Evolutionary conservation across 805 yeast genomes (phyloP).

Genomic region (Candida boleticola): DNA sequence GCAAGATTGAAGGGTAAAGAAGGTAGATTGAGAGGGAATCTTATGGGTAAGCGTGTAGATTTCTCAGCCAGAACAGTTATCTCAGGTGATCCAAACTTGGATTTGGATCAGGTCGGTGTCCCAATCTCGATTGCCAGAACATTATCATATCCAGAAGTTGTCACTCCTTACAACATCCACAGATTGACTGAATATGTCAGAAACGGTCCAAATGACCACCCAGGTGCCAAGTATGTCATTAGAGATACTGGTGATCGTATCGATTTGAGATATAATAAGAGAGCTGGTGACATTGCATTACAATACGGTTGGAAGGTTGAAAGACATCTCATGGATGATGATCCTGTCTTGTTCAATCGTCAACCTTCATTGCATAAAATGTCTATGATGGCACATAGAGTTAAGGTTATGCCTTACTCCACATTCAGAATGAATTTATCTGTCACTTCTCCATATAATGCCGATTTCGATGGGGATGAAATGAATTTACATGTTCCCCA

Average conservation of each 20-base stretch:
- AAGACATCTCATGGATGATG: slow-evolving; percentile 96
- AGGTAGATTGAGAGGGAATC: slow-evolving; percentile 96
- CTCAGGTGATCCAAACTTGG: slow-evolving; percentile 98
- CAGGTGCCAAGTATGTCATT: slow-evolving; percentile 98
- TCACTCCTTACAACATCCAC: slow-evolving; percentile 96
- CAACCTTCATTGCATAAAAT: slow-evolving; percentile 98
- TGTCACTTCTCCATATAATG: slow-evolving; percentile 98
- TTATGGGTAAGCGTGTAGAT: slow-evolving; percentile 99
- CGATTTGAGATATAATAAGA: slow-evolving; percentile 92
- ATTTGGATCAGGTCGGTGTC: slow-evolving; percentile 98
- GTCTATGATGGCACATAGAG: slow-evolving; percentile 99
- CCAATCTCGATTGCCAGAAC: slow-evolving; percentile 96
- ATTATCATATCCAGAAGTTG: slow-evolving; percentile 93
- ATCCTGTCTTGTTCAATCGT: slow-evolving; percentile 97
- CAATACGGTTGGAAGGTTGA: slow-evolving; percentile 99
- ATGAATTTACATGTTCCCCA: slow-evolving; percentile 99
- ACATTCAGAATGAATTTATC: slow-evolving; percentile 95
- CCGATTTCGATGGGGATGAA: slow-evolving; percentile 99
- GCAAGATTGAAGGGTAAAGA: slow-evolving; percentile 99
- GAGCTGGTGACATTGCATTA: slow-evolving; percentile 96
- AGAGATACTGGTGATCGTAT: slow-evolving; percentile 99
- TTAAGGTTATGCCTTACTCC: slow-evolving; percentile 97
- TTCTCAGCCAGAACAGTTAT: slow-evolving; percentile 98
- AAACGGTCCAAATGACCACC: slow-evolving; percentile 98
- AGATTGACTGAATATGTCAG: slow-evolving; percentile 88